Percentiles rank a stretch among this genome's conserved stretches.
These are phyloP conservation scores for Aspergillus alliaceus DNA, from an alignment of 2,329 filamentous ascomycete genomes.

Conservation along the genomic window DNA sequence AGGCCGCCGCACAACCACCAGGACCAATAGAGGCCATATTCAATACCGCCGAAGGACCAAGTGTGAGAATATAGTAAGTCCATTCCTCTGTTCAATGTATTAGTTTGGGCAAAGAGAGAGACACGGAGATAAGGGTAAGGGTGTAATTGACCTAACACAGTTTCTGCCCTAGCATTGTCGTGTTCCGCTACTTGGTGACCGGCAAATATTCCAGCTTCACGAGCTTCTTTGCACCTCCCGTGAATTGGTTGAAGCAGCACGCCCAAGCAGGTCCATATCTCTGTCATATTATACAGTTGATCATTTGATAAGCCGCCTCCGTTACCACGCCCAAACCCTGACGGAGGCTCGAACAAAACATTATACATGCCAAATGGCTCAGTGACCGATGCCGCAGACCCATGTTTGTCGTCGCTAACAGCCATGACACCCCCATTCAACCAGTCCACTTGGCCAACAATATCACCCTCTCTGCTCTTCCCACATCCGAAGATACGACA, in stretches of 20 bases:
- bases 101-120: constrained; percentile 11
- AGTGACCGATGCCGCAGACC: constrained; percentile 44
- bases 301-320: constrained; percentile 52
- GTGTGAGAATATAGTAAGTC: constrained; percentile 59
- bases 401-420: constrained; percentile 41
- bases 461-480: constrained; percentile 59
- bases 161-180: constrained; percentile 47
- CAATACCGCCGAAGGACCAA: constrained; percentile 58
- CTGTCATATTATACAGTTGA: constrained; percentile 64
- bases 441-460: constrained; percentile 63
- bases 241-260: constrained; percentile 58
- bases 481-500: constrained; percentile 62
- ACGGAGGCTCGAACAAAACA: constrained; percentile 56
- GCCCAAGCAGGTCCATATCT: constrained; percentile 63
- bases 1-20: constrained; percentile 46
- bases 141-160: constrained; percentile 49
- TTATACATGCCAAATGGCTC: constrained; percentile 53
- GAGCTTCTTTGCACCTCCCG: constrained; percentile 55
- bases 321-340: constrained; percentile 61
- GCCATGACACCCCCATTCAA: constrained; percentile 57
- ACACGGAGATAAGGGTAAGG: neutral
- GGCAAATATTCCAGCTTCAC: constrained; percentile 58
- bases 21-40: constrained; percentile 48
- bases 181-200: constrained; percentile 49
- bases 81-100: constrained; percentile 53